Conservation (phyloP, 2,329 filamentous ascomycete genomes). For the Cladosporium halotolerans region DNA sequence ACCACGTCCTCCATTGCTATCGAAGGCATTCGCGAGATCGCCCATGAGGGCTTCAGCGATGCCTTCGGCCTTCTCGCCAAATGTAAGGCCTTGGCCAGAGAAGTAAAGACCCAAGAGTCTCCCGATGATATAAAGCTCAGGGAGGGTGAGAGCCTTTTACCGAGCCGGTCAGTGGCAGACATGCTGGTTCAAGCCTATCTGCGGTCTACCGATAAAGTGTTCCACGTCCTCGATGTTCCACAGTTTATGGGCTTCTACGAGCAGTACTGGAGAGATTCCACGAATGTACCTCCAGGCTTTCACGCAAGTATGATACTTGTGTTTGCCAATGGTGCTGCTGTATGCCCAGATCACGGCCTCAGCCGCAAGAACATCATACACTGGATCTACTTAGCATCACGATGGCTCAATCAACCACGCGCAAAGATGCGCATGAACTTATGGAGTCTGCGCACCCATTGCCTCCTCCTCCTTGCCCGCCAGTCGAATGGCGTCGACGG, state of each 20-base stretch:
- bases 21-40: slow-evolving; percentile 5
- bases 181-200: slow-evolving; percentile 6
- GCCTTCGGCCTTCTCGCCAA: slow-evolving; percentile 4
- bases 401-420: background rate
- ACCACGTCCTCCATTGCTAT: slow-evolving; percentile 4
- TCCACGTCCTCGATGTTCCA: slow-evolving; percentile 1
- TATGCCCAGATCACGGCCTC: background rate
- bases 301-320: background rate
- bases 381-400: slow-evolving; percentile 1
- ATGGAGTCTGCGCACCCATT: slow-evolving; percentile 5
- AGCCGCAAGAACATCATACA: background rate
- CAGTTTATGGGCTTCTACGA: slow-evolving; percentile 1
- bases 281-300: background rate
- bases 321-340: slow-evolving; percentile 2
- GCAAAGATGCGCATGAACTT: slow-evolving; percentile 4
- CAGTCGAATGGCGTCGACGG: slow-evolving; percentile 3
- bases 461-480: slow-evolving; percentile 3
- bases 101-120: slow-evolving; percentile 2
- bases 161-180: background rate
- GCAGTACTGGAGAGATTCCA: background rate
- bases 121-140: slow-evolving; percentile 1
- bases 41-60: slow-evolving; percentile 1
- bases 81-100: slow-evolving; percentile 7
- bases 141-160: background rate
- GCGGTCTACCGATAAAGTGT: background rate